Conservation (phyloP, 352 stramenopile genomes). For the Pythium brachiatum region DNA sequence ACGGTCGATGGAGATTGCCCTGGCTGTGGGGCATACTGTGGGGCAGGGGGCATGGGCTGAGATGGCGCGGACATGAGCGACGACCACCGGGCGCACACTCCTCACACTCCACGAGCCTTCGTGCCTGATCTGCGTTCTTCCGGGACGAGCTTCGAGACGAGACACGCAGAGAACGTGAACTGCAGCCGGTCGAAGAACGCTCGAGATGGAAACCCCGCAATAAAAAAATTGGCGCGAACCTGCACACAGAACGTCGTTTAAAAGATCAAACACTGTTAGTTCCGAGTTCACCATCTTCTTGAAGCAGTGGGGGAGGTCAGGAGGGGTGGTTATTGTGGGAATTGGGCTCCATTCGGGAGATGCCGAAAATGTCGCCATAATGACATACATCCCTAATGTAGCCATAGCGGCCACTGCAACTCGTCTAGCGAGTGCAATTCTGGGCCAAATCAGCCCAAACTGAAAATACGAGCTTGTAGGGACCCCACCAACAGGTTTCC, state of each 20-base stretch:
- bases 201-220: conserved; percentile 3
- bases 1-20: conserved; percentile 28
- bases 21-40: conserved; percentile 60
- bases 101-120: not conserved
- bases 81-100: not conserved
- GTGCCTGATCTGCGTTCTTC: not conserved
- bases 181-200: conserved; percentile 9
- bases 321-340: not conserved
- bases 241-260: not conserved
- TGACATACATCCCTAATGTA: conserved; percentile 18
- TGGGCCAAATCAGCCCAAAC: conserved; percentile 21
- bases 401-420: conserved; percentile 13
- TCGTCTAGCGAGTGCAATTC: conserved; percentile 14
- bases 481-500: conserved; percentile 1
- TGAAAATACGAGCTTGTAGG: conserved; percentile 15
- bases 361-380: conserved; percentile 6
- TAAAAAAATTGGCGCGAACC: conserved; percentile 9
- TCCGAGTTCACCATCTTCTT: not conserved
- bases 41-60: conserved; percentile 71
- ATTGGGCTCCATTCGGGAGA: conserved; percentile 1
- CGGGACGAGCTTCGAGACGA: not conserved
- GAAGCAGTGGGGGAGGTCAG: not conserved
- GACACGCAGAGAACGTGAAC: not conserved
- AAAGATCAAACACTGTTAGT: not conserved
- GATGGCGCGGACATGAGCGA: conserved; percentile 58